phyloP scores from a whole-genome alignment of 1,284 basidiomycete genomes.

The Entoloma clypeatum region DNA sequence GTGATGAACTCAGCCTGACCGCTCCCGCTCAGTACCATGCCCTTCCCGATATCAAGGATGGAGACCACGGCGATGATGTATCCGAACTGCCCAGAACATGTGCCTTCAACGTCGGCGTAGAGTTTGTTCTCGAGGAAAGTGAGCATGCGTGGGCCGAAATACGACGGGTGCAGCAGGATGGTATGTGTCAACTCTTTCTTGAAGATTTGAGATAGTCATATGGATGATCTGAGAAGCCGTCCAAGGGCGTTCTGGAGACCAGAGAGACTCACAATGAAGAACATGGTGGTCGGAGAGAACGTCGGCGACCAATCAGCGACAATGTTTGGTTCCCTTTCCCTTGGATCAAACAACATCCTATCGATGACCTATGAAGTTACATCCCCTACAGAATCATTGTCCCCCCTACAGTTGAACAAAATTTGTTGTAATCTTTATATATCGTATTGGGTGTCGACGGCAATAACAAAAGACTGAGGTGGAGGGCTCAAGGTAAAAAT shows the following conservation, averaged over 20 bases:
- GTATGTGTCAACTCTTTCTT: constrained; percentile 95
- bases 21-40: constrained; percentile 87
- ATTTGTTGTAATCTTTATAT: too few species aligned
- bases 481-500: too few species aligned
- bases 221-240: too few species aligned
- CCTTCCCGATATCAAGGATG: constrained; percentile 86
- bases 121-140: constrained; percentile 92
- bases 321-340: too few species aligned
- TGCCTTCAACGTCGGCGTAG: constrained; percentile 95
- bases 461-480: too few species aligned
- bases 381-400: too few species aligned
- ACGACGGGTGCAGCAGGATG: constrained; percentile 95
- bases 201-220: too few species aligned
- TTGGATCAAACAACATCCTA: too few species aligned
- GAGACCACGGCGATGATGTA: constrained; percentile 97
- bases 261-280: constrained; percentile 65
- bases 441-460: too few species aligned
- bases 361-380: too few species aligned
- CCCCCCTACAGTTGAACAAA: too few species aligned
- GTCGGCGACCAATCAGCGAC: too few species aligned
- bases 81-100: constrained; percentile 92
- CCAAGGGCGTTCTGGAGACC: constrained; percentile 6
- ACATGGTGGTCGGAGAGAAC: constrained; percentile 47
- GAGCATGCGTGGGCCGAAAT: constrained; percentile 94
- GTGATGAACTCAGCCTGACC: constrained; percentile 94